Base-by-base conservation (phyloP, 805 yeast genomes). In the Kodamaea kakaduensis region DNA sequence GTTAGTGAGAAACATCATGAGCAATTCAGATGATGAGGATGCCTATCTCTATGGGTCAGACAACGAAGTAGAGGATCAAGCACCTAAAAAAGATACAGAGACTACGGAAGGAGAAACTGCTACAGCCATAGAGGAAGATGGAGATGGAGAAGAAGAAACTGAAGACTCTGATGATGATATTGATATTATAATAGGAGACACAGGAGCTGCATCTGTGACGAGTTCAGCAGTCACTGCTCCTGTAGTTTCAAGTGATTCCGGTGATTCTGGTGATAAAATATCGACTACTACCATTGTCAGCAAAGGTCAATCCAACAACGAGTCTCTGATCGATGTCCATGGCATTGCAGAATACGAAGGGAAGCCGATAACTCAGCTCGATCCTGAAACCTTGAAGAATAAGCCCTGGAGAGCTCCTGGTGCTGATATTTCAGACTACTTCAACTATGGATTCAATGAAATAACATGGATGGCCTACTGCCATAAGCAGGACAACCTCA, bases 351-450 rank as follows among this genome's bases (percentile, higher is more conserved):
- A 73, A 42, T 72, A 71, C 41, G 83, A 88, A 34, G 97, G 95
- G 3, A 72, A 77, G 47, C 95, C 95, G 3, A 67, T 93, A 32
- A 85, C 95, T 0, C 78, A 83, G 46, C 70, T 90, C 9, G 82
- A 84, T 41, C 71, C 90, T 8, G 90, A 83, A 41, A 82, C 80
- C 36, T 64, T 89, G 32, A 87, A 85, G 45, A 95, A 88, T 46
- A 94, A 94, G 63, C 99, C 99, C 6, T 93, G 99, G 99, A 75
- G 98, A 54, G 79, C 84, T 45, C 97, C 97, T 1, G 98, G 97
- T 24, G 95, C 96, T 3, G 97, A 93, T 60, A 64, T 86, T 25
- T 75, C 95, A 6, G 97, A 93, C 58, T 94, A 88, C 59, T 93
- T 93, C 70, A 93, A 93, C 62, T 93, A 79, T 52, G 98, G 98